These are phyloP conservation scores for Stachybotrys echinatus DNA, from an alignment of 2,329 filamentous ascomycete genomes.

Conservation along the genomic window DNA sequence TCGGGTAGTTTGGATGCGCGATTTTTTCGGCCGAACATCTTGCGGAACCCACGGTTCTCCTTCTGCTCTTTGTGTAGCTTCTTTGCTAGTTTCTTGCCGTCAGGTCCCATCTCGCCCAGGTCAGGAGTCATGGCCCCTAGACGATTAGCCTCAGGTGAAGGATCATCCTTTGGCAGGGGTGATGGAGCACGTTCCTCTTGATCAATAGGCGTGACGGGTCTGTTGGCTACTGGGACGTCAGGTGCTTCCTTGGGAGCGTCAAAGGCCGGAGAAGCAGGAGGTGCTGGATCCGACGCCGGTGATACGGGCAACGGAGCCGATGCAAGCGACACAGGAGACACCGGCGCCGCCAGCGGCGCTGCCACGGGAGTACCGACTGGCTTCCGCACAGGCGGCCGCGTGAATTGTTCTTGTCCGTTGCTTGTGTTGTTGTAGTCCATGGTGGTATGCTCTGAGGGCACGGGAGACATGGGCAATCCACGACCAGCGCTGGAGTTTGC, in stretches of 20 bases:
- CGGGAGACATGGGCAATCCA: conserved; percentile 39
- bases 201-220: neutral
- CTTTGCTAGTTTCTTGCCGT: conserved; percentile 35
- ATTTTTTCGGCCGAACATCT: conserved; percentile 62
- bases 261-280: neutral
- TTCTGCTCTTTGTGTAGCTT: conserved; percentile 51
- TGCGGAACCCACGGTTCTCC: conserved; percentile 51
- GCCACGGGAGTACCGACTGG: neutral
- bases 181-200: conserved; percentile 11
- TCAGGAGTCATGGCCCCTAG: conserved; percentile 16
- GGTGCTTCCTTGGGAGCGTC: neutral
- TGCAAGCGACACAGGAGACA: neutral
- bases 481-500: conserved; percentile 67
- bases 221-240: neutral
- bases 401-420: neutral
- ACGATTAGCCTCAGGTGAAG: conserved; percentile 12
- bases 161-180: conserved; percentile 18
- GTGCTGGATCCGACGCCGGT: neutral
- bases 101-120: conserved; percentile 28
- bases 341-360: neutral
- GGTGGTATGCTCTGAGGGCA: conserved; percentile 27
- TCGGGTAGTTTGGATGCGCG: conserved; percentile 51
- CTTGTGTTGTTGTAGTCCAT: neutral
- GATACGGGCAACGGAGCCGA: neutral
- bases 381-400: neutral